phyloP scores from a whole-genome alignment of 108 stramenopile genomes.

The Aurantiochytrium sp. region DNA sequence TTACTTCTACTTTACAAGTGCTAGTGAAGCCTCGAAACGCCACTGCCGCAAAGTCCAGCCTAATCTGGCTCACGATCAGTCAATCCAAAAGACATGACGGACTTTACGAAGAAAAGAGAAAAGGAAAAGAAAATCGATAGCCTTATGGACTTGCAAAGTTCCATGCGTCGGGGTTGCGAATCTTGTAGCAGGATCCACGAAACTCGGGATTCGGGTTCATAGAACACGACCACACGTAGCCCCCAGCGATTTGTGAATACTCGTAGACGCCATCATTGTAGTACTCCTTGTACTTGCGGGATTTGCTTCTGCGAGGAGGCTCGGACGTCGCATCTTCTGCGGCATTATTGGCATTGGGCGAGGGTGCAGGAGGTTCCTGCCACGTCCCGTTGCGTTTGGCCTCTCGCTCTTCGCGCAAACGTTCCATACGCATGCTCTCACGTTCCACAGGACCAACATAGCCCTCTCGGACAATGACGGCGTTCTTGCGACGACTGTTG shows the following conservation, averaged over 20 bases:
- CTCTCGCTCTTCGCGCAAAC: not conserved
- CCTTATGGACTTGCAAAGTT: not conserved
- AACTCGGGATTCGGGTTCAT: constrained; percentile 13
- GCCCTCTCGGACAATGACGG: not conserved
- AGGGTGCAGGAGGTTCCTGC: not conserved
- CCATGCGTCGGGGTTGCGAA: not conserved
- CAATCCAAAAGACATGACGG: no score
- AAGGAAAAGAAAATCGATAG: no score
- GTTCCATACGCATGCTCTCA: not conserved
- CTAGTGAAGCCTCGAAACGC: no score
- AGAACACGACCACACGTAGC: not conserved
- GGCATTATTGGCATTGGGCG: not conserved
- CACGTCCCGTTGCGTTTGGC: not conserved
- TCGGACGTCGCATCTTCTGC: not conserved
- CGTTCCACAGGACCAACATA: not conserved
- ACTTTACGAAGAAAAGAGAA: no score
- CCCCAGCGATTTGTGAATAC: not conserved
- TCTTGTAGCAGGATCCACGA: not conserved
- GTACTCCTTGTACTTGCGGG: constrained; percentile 7
- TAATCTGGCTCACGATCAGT: no score
- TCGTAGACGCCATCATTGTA: constrained; percentile 12
- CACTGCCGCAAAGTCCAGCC: no score
- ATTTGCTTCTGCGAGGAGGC: not conserved
- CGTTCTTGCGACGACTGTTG: not conserved
- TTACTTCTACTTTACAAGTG: no score